A percentile compares a stretch with the other conserved stretches of the same genome.
Evolutionary conservation across 148 eudicot genomes (phyloP).

Genomic region (Euryodendron excelsum): DNA sequence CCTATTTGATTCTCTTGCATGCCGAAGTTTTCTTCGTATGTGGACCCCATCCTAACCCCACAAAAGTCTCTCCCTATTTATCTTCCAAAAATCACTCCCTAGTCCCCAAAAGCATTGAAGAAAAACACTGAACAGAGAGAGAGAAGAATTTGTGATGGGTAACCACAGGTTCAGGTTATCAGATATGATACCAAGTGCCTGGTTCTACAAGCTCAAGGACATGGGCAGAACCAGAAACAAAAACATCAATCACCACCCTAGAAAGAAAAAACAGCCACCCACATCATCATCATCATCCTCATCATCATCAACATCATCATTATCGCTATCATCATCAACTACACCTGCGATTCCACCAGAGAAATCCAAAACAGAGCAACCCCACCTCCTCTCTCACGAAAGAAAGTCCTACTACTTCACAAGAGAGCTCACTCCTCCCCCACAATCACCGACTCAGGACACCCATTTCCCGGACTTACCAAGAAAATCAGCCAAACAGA

Average conservation of each 20-base stretch:
- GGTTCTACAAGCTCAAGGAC: constrained; percentile 55
- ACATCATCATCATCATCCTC: constrained; percentile 22
- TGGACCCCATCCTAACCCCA: neutral
- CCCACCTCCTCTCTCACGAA: constrained; percentile 11
- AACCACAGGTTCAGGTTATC: constrained; percentile 41
- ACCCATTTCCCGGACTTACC: constrained; percentile 23
- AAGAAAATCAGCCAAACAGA: constrained; percentile 37
- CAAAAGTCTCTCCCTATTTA: constrained; percentile 1
- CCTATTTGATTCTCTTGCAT: too few relatives aligned
- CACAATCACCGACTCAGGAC: neutral
- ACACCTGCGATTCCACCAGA: neutral
- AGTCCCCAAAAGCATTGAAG: too few relatives aligned
- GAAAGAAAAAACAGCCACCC: constrained; percentile 11
- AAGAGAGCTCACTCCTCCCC: constrained; percentile 40
- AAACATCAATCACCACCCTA: constrained; percentile 14
- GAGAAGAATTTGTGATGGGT: constrained; percentile 34
- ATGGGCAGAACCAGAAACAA: constrained; percentile 26
- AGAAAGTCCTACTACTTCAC: constrained; percentile 70
- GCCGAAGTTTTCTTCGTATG: neutral
- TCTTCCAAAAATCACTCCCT: neutral
- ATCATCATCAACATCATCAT: constrained; percentile 17
- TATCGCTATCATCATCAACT: neutral
- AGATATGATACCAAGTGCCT: constrained; percentile 55
- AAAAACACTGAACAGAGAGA: neutral
- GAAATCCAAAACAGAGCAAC: constrained; percentile 2